Conservation (phyloP, 306 rosid genomes). For the Arachis hypogaea region DNA sequence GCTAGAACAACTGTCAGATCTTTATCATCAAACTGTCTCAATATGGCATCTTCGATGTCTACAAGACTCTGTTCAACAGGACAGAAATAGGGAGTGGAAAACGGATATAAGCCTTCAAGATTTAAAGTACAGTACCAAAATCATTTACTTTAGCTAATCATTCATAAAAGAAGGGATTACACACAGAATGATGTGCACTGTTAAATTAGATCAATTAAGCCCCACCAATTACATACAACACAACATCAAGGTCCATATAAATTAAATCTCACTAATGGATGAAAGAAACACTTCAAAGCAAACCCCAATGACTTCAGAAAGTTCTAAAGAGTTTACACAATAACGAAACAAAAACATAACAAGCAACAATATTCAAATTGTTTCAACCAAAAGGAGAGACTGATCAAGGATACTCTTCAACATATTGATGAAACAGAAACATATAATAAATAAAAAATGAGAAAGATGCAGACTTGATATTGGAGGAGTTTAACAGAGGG, state of each 20-base stretch:
- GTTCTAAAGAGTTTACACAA: neutral
- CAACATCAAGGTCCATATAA: slow-evolving; percentile 9
- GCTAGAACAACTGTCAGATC: slow-evolving; percentile 84
- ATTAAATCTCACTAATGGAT: slow-evolving; percentile 7
- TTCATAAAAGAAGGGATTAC: neutral
- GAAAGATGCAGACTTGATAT: neutral
- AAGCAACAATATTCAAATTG: neutral
- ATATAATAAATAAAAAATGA: neutral
- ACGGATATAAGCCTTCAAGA: slow-evolving; percentile 29
- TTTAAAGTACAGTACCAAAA: slow-evolving; percentile 16
- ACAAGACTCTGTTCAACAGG: slow-evolving; percentile 61
- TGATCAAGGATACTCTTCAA: slow-evolving; percentile 19
- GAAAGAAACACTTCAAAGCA: neutral
- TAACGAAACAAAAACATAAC: neutral
- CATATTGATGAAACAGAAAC: slow-evolving; percentile 8
- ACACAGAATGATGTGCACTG: slow-evolving; percentile 26
- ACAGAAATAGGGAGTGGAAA: neutral
- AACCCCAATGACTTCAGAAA: neutral
- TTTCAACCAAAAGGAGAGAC: slow-evolving; percentile 4
- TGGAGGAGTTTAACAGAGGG: neutral
- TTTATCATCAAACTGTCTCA: slow-evolving; percentile 75
- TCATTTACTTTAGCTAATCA: neutral
- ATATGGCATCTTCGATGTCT: slow-evolving; percentile 66
- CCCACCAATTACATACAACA: slow-evolving; percentile 15
- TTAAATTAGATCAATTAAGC: slow-evolving; percentile 19